Evolutionary conservation across 257 asterid species (phyloP).

Genomic region (Nicotiana obtusifolia): DNA sequence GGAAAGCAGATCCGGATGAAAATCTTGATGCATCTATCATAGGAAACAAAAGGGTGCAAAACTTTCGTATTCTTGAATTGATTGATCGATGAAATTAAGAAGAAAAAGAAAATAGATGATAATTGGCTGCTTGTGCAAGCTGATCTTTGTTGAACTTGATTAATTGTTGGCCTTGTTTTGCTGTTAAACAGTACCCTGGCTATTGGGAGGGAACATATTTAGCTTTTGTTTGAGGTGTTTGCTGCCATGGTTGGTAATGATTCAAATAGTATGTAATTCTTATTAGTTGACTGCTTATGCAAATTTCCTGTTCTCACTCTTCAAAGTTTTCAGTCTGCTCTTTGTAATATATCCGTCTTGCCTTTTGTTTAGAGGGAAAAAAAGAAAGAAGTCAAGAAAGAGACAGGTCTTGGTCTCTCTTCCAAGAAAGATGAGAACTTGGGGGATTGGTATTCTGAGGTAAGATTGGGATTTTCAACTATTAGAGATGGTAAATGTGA

Average conservation of each 20-base stretch:
- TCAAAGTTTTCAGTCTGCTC: neutral
- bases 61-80: neutral
- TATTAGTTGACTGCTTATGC: neutral
- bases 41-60: neutral
- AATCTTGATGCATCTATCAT: neutral
- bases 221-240: conserved; percentile 3
- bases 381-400: neutral
- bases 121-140: neutral
- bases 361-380: conserved; percentile 58
- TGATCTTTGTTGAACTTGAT: neutral
- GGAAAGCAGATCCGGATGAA: neutral
- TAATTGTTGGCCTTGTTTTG: neutral
- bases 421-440: too few species aligned
- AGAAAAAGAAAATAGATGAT: neutral
- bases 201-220: neutral
- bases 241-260: conserved; percentile 9
- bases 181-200: neutral
- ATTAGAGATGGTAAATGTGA: neutral
- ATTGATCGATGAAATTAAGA: neutral
- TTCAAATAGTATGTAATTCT: neutral
- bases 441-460: too few species aligned
- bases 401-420: too few species aligned
- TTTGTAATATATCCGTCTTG: neutral
- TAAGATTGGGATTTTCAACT: neutral
- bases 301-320: neutral